Evolutionary conservation across 179 eudicot species (phyloP).

Genomic region (Camellia oleifera): DNA sequence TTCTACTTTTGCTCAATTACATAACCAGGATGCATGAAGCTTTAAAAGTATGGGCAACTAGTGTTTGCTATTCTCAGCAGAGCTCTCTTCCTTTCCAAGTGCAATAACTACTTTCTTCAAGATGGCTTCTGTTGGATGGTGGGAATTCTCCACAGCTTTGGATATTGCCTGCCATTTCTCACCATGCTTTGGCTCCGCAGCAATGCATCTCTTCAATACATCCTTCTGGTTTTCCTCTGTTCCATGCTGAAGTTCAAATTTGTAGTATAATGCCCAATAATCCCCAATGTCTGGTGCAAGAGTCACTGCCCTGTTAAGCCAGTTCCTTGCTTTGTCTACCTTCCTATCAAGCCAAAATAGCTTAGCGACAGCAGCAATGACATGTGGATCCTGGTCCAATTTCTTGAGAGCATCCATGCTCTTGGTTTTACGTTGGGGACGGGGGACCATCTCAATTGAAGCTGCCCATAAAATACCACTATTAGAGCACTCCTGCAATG

Average conservation of each 20-base stretch:
- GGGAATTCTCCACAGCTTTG: constrained; percentile 82
- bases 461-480: constrained; percentile 91
- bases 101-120: constrained; percentile 76
- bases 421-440: constrained; percentile 79
- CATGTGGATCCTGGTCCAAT: constrained; percentile 75
- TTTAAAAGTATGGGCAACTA: constrained; percentile 12
- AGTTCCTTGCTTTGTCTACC: constrained; percentile 80
- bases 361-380: constrained; percentile 75
- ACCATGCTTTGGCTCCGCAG: constrained; percentile 92
- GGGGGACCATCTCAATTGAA: constrained; percentile 82
- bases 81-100: constrained; percentile 66
- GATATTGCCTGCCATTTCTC: constrained; percentile 85
- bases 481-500: constrained; percentile 84
- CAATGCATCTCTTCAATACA: constrained; percentile 71
- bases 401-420: constrained; percentile 73
- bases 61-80: constrained; percentile 43
- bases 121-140: constrained; percentile 78
- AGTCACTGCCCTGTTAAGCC: constrained; percentile 83
- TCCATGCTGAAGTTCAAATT: constrained; percentile 85
- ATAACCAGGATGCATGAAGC: not conserved
- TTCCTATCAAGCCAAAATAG: constrained; percentile 93
- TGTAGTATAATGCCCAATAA: constrained; percentile 84
- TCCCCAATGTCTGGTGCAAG: constrained; percentile 88
- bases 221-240: constrained; percentile 70
- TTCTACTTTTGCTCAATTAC: not conserved